Evolutionary conservation across 176 grass and related monocot genomes (phyloP), one percentile per base, ranked within the genome.

Genomic region (Eleusine indica): DNA sequence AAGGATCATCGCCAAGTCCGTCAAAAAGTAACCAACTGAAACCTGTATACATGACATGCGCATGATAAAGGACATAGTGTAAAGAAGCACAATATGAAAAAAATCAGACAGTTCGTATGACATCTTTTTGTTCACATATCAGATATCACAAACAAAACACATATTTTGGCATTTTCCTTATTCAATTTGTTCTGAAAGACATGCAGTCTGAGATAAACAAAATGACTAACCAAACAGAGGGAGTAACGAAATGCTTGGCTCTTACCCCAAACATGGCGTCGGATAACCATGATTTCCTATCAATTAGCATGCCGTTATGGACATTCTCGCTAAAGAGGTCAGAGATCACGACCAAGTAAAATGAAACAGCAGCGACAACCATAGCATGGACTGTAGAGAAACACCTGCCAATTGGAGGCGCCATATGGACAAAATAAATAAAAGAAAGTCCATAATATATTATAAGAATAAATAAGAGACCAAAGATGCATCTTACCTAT

Each of bases 321-420:
- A 69, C 11, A 68, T 80, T 65, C 57, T 91, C 77, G 51, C 82
- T 84, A 57, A 92, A 92, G 46, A 92, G 71, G 63, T 90, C 87
- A 67, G 93, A 95, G 51, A 95, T 67, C 86, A 86, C 62, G 60
- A 92, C 56, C 70, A 95, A 66, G 79, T 90, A 92, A 81, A 92
- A 92, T 9, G 93, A 92, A 74, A 95, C 37, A 16, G 76, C 57
- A 6, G 87, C 67, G 76, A 81, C 85, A 64, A 95, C 68, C 70
- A 95, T 54, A 40, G 90, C 87, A 95, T 95, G 93, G 70, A 95
- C 75, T 69, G 93, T 92, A 29, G 93, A 95, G 68, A 95, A 90
- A 54, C 87, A 66, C 85, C 93, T 95, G 63, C 57, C 82, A 75
- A 43, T 54, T 66, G 18, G 37, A 25, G 71, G 58, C 35, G 47